Conservation (phyloP, 768 basidiomycete genomes). For the Leccinum rimulosum region DNA sequence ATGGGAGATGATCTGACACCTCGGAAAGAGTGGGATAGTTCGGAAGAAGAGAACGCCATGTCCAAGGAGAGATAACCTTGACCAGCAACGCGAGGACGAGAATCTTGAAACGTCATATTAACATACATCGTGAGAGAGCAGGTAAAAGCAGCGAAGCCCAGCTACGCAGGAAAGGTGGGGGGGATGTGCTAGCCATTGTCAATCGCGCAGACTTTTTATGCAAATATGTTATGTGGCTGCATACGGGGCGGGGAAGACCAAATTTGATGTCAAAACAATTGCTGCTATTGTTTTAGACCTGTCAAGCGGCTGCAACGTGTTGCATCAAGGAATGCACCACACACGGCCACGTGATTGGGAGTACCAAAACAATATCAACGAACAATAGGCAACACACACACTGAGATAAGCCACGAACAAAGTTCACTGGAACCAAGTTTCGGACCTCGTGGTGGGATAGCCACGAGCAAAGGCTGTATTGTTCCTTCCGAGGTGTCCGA, state of each 20-base stretch:
- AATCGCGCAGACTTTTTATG: conserved; percentile 21
- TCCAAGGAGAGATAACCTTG: conserved; percentile 19
- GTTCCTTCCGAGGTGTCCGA: conserved; percentile 5
- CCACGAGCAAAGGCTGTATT: conserved; percentile 16
- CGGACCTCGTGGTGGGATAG: neutral
- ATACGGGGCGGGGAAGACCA: conserved; percentile 1
- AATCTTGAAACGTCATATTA: conserved; percentile 21
- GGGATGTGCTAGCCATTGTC: neutral
- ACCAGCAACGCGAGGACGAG: conserved; percentile 28
- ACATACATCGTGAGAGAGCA: conserved; percentile 9
- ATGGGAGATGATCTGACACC: conserved; percentile 9
- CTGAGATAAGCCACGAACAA: conserved; percentile 6
- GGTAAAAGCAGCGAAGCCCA: conserved; percentile 25
- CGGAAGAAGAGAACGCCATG: conserved; percentile 15
- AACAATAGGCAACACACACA: conserved; percentile 24
- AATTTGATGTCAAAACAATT: conserved; percentile 27
- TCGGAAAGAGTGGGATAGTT: neutral
- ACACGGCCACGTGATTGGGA: conserved; percentile 22
- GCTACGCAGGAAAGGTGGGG: conserved; percentile 19
- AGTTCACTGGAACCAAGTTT: conserved; percentile 1
- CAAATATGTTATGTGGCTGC: conserved; percentile 1
- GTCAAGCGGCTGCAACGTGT: neutral
- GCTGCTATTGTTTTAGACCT: conserved; percentile 21
- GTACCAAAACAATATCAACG: neutral
- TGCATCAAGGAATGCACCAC: neutral